Percentiles rank a stretch among this genome's conserved stretches.
Conservation (phyloP, 108 stramenopile genomes). For the Discostella stelligeroides region DNA sequence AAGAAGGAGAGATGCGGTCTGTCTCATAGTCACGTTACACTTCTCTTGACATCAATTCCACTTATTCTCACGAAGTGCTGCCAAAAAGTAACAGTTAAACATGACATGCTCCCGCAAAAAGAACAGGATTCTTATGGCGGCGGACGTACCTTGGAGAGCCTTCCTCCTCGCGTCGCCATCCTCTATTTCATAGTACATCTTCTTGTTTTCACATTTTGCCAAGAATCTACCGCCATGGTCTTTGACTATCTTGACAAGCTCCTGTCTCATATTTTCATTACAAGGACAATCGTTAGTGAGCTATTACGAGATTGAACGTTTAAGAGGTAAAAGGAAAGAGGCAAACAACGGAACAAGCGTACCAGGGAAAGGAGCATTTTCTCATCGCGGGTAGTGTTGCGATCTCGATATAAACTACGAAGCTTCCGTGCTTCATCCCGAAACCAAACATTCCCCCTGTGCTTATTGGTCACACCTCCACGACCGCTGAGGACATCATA, state of each 20-base stretch:
- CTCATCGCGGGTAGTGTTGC: conserved; percentile 1
- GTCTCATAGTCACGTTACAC: too few relatives aligned
- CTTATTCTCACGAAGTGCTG: conserved; percentile 11
- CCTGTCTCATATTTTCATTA: background rate
- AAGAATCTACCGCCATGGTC: conserved; percentile 9
- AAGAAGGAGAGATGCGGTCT: too few relatives aligned
- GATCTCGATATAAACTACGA: background rate
- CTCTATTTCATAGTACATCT: background rate
- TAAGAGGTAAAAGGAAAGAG: background rate
- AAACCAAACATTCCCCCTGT: conserved; percentile 64
- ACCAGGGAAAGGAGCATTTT: background rate
- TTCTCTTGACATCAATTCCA: conserved; percentile 14
- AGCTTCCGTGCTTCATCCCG: conserved; percentile 17
- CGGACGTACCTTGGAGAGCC: conserved; percentile 1
- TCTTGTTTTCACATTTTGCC: background rate
- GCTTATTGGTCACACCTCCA: conserved; percentile 60
- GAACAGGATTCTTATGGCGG: background rate
- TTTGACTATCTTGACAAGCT: conserved; percentile 4
- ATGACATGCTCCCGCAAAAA: background rate
- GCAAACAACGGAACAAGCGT: conserved; percentile 5
- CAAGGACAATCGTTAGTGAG: background rate
- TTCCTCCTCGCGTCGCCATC: conserved; percentile 11
- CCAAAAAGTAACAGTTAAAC: background rate
- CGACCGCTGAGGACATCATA: conserved; percentile 68
- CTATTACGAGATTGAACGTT: background rate